Base-by-base conservation (phyloP, 257 asterid genomes). In the Perilla frutescens region DNA sequence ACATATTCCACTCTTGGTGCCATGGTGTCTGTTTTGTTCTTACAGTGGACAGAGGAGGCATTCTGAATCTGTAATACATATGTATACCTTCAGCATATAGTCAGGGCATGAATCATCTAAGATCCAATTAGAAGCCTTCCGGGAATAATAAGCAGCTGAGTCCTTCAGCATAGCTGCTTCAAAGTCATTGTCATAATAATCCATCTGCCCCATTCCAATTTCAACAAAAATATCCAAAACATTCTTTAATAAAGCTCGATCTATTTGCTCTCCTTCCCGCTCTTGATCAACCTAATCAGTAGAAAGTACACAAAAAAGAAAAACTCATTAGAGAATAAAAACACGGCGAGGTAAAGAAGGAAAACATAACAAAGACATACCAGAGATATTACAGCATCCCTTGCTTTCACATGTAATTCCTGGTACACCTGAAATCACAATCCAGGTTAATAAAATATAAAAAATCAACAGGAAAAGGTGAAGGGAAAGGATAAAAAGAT, bases 361-460 rank as follows among this genome's bases (percentile, higher is more conserved):
- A 26, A 61, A 53, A 44, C 6, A 47, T 47, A 43, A 44, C 11
- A 59, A 7, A 58, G 37, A 47, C 74, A 57, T 71, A 81, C 83
- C 83, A 78, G 68, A 31, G 84, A 88, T 80, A 94, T 91, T 75
- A 94, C 97, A 73, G 97, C 99, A 85, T 84, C 97, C 81, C 91
- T 88, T 55, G 92, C 97, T 87, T 89, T 85, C 57, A 83, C 96
- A 72, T 85, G 82, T 72, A 91, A 71, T 76, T 91, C 97, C 73
- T 72, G 69, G 85, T 94, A 94, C 66, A 93, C 97, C 98, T 93
- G 89, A 77, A 71, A 81, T 49, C 66, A 77, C 53, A 70, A 44
- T 29, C 54, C 66, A 77, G 34, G 56, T 64, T 41, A 57, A 76
- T 70, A 48, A 50, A n/a, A 80, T 68, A 68, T 57, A 56, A 73